Evolutionary conservation across 129 eudicot genomes (phyloP), one percentile per base, ranked within the genome.

Genomic region (Tagetes erecta): DNA sequence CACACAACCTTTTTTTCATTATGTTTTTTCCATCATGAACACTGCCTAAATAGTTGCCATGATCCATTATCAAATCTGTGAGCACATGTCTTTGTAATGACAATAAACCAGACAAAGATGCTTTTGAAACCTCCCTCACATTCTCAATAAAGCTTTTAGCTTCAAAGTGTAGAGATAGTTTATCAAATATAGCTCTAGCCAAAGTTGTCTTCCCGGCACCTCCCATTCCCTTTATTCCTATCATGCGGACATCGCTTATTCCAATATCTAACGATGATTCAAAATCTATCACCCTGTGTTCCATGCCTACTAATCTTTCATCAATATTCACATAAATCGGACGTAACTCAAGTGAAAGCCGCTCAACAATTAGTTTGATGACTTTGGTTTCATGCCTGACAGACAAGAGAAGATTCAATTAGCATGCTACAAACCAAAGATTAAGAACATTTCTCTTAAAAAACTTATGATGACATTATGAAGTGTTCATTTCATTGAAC

Each of bases 371-470:
- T 71, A 74, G 31, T 10, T 76, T 55, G 36, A 83, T 71, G 36
- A 83, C 71, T 42, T 68, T 74, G 3, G 77, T 44, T 60, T 80
- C 83, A 64, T 73, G 67, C 75, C 83, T 80, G 65, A 20, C 27
- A 46, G 5, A 12, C 6, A 2, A 50, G 11, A 69, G 55, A 69
- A 46, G 8, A 31, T 47, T 57, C 64, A 31, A 20, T 20, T 20
- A 20, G 27, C 27, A 20, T 20, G 27, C 27, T 20, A 20, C 27
- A 20, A 20, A 20, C 27, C 27, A 0, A 20, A 20, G 0, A 20
- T 20, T 20, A 20, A 20, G 27, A 20, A 20, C 27, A 20, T 20
- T 20, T 20, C 27, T 20, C 27, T 20, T 20, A 20, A 20, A 20
- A 20, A 20, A 20, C 27, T 20, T 20, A 20, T 20, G 27, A 20